A percentile compares a stretch with the other conserved stretches of the same genome.
Conservation (phyloP, 2,329 filamentous ascomycete genomes). For the Fusarium sp. region DNA sequence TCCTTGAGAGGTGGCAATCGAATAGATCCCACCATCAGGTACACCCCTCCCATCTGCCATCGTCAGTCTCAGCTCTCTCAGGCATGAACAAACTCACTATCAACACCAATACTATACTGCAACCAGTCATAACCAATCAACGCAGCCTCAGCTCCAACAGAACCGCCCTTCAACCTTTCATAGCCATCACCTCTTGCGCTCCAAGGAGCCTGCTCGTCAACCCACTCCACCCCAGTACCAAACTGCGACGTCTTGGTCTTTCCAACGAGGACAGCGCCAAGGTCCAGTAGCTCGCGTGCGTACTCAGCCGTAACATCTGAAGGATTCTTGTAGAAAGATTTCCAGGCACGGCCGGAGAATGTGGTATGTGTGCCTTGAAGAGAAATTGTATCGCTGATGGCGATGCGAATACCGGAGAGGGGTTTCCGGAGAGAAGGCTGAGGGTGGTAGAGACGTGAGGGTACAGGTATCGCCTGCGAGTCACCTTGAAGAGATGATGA, state of each 20-base stretch:
- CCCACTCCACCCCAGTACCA: constrained; percentile 57
- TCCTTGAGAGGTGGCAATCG: constrained; percentile 41
- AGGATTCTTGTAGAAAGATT: constrained; percentile 61
- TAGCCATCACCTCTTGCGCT: constrained; percentile 63
- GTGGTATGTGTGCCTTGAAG: constrained; percentile 65
- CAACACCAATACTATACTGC: constrained; percentile 51
- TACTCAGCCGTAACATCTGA: constrained; percentile 60
- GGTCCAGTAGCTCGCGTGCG: constrained; percentile 67
- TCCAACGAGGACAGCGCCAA: constrained; percentile 68
- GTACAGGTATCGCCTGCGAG: constrained; percentile 52
- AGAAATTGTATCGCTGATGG: constrained; percentile 51
- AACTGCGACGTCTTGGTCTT: constrained; percentile 66
- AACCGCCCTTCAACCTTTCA: constrained; percentile 50
- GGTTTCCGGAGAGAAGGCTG: constrained; percentile 47
- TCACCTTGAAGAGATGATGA: constrained; percentile 43
- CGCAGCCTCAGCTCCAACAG: constrained; percentile 54
- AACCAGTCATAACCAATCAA: constrained; percentile 58
- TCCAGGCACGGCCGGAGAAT: constrained; percentile 70
- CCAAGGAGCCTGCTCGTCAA: constrained; percentile 56
- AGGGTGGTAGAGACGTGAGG: constrained; percentile 52
- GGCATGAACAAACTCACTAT: constrained; percentile 46
- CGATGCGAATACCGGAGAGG: constrained; percentile 53
- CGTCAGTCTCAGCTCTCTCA: constrained; percentile 27
- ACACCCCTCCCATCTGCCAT: constrained; percentile 37
- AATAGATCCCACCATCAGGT: constrained; percentile 47